Conservation (phyloP, 139 green algal species). For the Limnomonas spitsbergensis region DNA sequence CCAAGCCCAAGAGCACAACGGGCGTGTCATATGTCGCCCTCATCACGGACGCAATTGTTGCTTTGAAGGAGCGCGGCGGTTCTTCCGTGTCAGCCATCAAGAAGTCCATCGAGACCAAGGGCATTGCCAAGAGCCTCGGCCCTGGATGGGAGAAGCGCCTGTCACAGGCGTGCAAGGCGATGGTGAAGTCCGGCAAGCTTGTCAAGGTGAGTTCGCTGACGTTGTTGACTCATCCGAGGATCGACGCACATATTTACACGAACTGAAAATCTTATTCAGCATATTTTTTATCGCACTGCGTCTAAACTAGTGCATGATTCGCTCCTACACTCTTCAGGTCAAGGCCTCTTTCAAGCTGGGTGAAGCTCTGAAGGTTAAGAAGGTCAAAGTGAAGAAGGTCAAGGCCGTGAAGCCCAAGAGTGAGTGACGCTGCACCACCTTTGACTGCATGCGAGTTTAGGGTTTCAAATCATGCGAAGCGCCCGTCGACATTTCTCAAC, state of each 20-base stretch:
- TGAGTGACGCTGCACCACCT: too few species aligned
- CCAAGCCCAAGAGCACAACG: constrained; percentile 29
- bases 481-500: not conserved
- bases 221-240: not conserved
- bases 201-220: not conserved
- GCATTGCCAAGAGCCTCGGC: not conserved
- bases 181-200: not conserved
- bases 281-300: too few species aligned
- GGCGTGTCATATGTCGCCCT: constrained; percentile 41
- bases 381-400: constrained; percentile 2
- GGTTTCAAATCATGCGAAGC: too few species aligned
- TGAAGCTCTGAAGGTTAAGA: constrained; percentile 29
- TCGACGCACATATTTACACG: not conserved
- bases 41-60: constrained; percentile 50
- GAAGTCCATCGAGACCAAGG: constrained; percentile 32
- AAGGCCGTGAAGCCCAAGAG: too few species aligned
- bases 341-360: constrained; percentile 34
- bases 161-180: not conserved
- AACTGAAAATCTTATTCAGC: too few species aligned
- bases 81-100: constrained; percentile 34
- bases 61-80: constrained; percentile 52
- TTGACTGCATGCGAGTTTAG: not conserved
- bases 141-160: not conserved
- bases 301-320: too few species aligned
- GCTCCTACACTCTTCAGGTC: not conserved